Conservation (phyloP, 2,329 filamentous ascomycete species). For the Acrocalymma vagum region DNA sequence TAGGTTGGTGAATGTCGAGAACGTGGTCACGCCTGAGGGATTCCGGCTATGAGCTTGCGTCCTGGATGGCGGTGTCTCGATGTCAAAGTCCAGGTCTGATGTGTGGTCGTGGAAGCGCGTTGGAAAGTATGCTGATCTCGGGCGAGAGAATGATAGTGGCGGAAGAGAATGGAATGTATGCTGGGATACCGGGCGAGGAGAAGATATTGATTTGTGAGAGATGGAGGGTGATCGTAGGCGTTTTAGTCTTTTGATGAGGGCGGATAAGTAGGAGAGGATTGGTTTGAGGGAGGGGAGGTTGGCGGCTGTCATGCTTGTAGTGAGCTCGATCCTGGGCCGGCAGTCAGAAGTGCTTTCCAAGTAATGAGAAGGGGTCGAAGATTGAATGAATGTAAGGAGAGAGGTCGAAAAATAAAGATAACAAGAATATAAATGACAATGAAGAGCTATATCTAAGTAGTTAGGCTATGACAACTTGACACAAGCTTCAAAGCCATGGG, state of each 20-base stretch:
- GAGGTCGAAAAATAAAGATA: not conserved
- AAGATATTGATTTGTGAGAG: constrained; percentile 6
- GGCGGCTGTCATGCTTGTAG: constrained; percentile 11
- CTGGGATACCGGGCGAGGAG: no score
- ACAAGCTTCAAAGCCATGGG: constrained; percentile 10
- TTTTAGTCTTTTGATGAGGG: constrained; percentile 1
- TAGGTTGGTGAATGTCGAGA: constrained; percentile 22
- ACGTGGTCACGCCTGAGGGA: constrained; percentile 28
- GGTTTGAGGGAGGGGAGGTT: constrained; percentile 19
- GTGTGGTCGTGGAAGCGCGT: constrained; percentile 29
- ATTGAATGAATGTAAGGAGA: not conserved
- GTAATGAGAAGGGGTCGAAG: not conserved
- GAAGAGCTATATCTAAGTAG: constrained; percentile 1
- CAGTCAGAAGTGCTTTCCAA: not conserved
- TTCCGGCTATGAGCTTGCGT: constrained; percentile 22
- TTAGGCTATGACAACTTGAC: no score
- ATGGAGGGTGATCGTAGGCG: constrained; percentile 1
- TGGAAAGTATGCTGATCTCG: constrained; percentile 1
- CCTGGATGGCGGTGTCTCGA: constrained; percentile 22
- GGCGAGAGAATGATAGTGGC: constrained; percentile 1
- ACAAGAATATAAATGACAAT: not conserved
- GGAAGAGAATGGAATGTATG: constrained; percentile 10
- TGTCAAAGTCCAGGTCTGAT: constrained; percentile 36
- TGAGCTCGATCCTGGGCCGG: constrained; percentile 17
- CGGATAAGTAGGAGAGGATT: constrained; percentile 9